Percentiles rank a stretch among this genome's conserved stretches.
These are phyloP conservation scores for Platanthera zijinensis DNA, from an alignment of 106 monocot species.

Conservation along the genomic window DNA sequence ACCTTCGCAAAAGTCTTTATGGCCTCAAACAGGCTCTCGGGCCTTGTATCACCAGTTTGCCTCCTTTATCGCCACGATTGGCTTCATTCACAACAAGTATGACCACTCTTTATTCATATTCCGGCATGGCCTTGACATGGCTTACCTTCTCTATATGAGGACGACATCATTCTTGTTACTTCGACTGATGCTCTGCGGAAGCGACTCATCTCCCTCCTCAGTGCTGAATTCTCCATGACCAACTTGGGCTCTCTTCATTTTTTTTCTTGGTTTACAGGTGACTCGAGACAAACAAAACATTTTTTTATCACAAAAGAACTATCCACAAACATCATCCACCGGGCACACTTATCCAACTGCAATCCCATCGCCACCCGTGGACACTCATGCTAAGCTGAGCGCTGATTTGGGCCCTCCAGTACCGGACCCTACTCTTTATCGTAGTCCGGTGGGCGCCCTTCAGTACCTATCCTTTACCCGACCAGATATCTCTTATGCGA, in stretches of 20 bases:
- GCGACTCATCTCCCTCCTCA: not conserved
- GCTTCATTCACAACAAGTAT: no score
- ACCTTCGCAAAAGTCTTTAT: no score
- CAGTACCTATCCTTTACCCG: no score
- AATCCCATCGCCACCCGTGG: not conserved
- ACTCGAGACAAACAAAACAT: not conserved
- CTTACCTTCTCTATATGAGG: not conserved
- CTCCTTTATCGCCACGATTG: no score
- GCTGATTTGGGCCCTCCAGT: not conserved
- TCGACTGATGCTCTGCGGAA: not conserved
- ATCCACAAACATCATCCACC: not conserved
- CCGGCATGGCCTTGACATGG: no score
- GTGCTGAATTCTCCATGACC: constrained; percentile 7
- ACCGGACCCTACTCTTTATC: not conserved
- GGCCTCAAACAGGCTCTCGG: no score
- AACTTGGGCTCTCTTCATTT: not conserved
- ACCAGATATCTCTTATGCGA: no score
- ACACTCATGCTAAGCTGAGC: not conserved
- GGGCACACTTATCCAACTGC: not conserved
- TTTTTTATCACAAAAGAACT: not conserved
- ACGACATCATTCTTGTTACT: not conserved
- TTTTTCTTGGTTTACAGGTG: no score
- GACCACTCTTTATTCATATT: no score
- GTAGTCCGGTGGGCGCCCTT: not conserved
- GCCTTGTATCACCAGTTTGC: no score